Conservation (phyloP, 306 rosid species). For the Rubus idaeus region DNA sequence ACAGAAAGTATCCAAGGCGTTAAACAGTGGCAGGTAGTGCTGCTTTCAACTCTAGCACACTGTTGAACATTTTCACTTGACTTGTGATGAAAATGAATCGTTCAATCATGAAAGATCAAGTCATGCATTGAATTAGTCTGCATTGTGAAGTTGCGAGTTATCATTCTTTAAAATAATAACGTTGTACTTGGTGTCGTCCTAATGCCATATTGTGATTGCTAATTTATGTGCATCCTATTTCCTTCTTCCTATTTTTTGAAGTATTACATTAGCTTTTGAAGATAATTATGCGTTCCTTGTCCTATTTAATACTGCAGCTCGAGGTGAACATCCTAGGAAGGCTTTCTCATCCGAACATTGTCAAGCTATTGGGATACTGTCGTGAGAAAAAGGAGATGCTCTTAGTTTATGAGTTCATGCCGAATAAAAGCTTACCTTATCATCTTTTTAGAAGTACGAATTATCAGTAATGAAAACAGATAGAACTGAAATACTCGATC, state of each 20-base stretch:
- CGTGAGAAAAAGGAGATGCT: constrained; percentile 62
- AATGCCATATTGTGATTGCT: not conserved
- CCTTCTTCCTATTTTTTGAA: not conserved
- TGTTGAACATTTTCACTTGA: not conserved
- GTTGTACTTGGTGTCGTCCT: not conserved
- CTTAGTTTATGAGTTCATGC: constrained; percentile 84
- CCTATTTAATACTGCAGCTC: constrained; percentile 47
- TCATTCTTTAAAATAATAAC: not conserved
- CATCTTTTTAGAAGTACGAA: not conserved
- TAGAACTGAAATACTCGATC: not conserved
- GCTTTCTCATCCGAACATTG: constrained; percentile 79
- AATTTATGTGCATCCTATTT: too few relatives aligned
- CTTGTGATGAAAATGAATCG: constrained; percentile 22
- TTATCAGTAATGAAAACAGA: not conserved
- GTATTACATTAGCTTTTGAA: not conserved
- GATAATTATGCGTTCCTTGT: not conserved
- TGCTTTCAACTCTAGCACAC: not conserved
- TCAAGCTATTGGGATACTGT: constrained; percentile 72
- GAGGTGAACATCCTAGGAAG: constrained; percentile 76
- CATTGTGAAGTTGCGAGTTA: not conserved
- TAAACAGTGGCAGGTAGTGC: constrained; percentile 77
- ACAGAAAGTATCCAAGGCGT: constrained; percentile 16
- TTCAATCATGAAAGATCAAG: not conserved
- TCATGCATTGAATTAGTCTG: not conserved
- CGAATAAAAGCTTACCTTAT: constrained; percentile 52